phyloP scores from a whole-genome alignment of 2,329 filamentous ascomycete species.

The Claviceps spartinae region DNA sequence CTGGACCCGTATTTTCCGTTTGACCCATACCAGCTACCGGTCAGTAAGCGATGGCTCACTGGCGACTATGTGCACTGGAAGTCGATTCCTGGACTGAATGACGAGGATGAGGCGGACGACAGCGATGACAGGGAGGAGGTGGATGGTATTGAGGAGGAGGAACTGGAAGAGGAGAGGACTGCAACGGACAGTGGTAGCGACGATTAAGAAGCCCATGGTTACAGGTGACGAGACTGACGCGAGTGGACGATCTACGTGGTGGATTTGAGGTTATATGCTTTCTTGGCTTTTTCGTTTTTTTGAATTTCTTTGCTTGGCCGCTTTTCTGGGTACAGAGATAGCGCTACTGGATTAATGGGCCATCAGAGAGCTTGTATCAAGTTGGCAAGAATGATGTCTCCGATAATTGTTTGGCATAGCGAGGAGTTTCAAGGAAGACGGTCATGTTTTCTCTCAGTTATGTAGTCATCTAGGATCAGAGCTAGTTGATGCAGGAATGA shows the following conservation, averaged over 20 bases:
- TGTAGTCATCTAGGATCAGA: not conserved
- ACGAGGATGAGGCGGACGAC: slow-evolving; percentile 40
- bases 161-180: slow-evolving; percentile 36
- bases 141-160: slow-evolving; percentile 29
- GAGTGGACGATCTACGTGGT: not conserved
- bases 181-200: slow-evolving; percentile 35
- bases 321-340: not conserved
- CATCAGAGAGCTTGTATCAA: no score
- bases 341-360: not conserved
- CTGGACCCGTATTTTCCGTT: slow-evolving; percentile 95
- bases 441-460: not conserved
- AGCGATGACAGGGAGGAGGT: slow-evolving; percentile 38
- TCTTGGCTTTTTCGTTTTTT: not conserved
- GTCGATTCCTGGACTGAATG: slow-evolving; percentile 55
- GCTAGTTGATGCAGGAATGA: not conserved
- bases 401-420: not conserved
- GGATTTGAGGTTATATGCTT: not conserved
- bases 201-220: slow-evolving; percentile 19
- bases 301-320: not conserved
- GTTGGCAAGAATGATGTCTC: not conserved
- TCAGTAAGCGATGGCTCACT: slow-evolving; percentile 79
- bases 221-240: slow-evolving; percentile 2
- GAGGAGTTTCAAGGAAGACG: not conserved
- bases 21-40: slow-evolving; percentile 83
- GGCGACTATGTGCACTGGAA: slow-evolving; percentile 73